Evolutionary conservation across 2,329 filamentous ascomycete genomes (phyloP).

Genomic region (Xylogone sp.): DNA sequence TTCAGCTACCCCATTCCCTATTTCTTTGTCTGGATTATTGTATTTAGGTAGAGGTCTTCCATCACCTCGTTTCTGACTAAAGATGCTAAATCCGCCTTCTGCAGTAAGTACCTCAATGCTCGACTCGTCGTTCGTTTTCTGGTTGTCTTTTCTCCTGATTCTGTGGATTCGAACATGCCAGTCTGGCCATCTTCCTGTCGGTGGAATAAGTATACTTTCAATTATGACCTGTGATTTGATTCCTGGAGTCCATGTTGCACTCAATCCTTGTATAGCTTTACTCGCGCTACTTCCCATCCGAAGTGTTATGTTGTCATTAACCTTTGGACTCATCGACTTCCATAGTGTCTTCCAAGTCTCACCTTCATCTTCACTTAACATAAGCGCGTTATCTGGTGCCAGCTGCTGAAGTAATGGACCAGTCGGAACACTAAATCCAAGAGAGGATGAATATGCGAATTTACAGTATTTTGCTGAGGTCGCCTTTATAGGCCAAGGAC

Average conservation of each 20-base stretch:
- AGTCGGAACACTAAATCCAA: slow-evolving; percentile 40
- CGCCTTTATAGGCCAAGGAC: slow-evolving; percentile 34
- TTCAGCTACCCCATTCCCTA: neutral
- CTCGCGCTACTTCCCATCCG: slow-evolving; percentile 1
- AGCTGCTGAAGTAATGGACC: slow-evolving; percentile 30
- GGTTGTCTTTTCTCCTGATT: slow-evolving; percentile 15
- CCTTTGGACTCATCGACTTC: slow-evolving; percentile 14
- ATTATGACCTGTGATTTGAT: slow-evolving; percentile 22
- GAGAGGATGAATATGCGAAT: slow-evolving; percentile 45
- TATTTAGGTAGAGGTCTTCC: neutral
- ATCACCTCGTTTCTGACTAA: slow-evolving; percentile 3
- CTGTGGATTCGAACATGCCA: slow-evolving; percentile 36
- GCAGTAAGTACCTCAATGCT: slow-evolving; percentile 4
- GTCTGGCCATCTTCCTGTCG: slow-evolving; percentile 27
- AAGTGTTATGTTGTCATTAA: neutral
- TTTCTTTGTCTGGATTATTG: neutral
- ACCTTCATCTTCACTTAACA: slow-evolving; percentile 14
- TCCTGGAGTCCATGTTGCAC: slow-evolving; percentile 17
- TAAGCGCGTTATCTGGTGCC: slow-evolving; percentile 23
- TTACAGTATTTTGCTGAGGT: slow-evolving; percentile 43
- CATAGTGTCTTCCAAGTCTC: slow-evolving; percentile 22
- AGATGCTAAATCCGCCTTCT: slow-evolving; percentile 25
- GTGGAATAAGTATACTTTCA: slow-evolving; percentile 32
- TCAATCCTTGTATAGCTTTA: neutral
- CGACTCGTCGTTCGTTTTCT: neutral